A percentile compares a stretch with the other conserved stretches of the same genome.
Conservation (phyloP, 2,329 filamentous ascomycete genomes). For the Coniosporium tulheliwenetii region DNA sequence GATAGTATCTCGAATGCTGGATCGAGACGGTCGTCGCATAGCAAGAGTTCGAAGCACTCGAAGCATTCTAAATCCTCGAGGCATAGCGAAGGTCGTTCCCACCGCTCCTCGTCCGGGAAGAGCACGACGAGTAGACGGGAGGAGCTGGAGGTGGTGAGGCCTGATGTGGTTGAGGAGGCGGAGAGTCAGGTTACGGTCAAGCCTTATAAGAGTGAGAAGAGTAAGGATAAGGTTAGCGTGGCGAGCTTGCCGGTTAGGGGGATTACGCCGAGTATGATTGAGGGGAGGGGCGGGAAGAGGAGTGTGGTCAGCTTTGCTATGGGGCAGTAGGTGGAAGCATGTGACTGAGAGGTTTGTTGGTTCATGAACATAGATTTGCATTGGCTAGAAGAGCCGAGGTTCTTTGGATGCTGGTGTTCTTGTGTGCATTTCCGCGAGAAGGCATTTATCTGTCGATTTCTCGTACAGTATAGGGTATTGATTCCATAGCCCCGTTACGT, state of each 20-base stretch:
- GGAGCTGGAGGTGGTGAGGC: neutral
- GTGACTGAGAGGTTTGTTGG: no score
- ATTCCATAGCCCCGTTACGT: no score
- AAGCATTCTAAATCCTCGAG: no score
- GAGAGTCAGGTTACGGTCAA: conserved; percentile 11
- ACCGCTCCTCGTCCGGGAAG: neutral
- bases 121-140: neutral
- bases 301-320: conserved; percentile 18
- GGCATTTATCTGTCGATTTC: no score
- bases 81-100: no score
- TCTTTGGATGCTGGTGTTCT: no score
- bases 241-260: conserved; percentile 9
- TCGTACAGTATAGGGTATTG: no score
- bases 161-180: conserved; percentile 7
- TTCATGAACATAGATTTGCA: no score
- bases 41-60: conserved; percentile 5
- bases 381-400: no score
- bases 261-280: conserved; percentile 14
- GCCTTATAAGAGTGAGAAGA: conserved; percentile 8
- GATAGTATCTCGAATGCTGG: conserved; percentile 25
- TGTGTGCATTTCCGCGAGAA: no score
- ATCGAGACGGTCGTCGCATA: conserved; percentile 3
- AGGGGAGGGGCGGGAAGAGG: conserved; percentile 14
- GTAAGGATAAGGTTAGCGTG: conserved; percentile 15
- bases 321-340: conserved; percentile 8